Percentiles rank a stretch among this genome's conserved stretches.
phyloP scores from a whole-genome alignment of 441 rosid species.

The Cnidoscolus chayamansa region DNA sequence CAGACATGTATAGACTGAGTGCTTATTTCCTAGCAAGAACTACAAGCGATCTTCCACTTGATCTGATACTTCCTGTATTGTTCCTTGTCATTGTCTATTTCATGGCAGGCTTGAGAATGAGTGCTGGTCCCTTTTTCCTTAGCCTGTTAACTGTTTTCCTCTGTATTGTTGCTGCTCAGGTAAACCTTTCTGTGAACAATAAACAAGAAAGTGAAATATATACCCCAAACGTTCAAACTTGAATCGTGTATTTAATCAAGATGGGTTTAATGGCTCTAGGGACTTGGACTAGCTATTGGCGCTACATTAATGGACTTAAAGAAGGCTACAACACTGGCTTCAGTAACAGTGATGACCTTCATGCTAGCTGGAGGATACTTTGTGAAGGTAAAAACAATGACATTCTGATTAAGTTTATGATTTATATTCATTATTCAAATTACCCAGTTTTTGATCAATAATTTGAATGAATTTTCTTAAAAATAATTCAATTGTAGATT shows the following conservation, averaged over 20 bases:
- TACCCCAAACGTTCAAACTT: not conserved
- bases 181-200: slow-evolving; percentile 21
- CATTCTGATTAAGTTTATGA: not conserved
- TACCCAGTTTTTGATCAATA: no score
- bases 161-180: slow-evolving; percentile 94
- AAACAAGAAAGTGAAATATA: not conserved
- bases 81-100: slow-evolving; percentile 86
- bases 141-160: slow-evolving; percentile 79
- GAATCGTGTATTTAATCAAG: not conserved
- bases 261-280: slow-evolving; percentile 44
- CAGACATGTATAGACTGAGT: slow-evolving; percentile 90
- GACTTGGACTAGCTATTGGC: slow-evolving; percentile 96
- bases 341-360: slow-evolving; percentile 95
- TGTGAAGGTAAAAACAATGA: slow-evolving; percentile 51
- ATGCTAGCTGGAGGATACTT: slow-evolving; percentile 97
- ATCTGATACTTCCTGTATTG: slow-evolving; percentile 78
- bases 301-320: slow-evolving; percentile 89
- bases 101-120: slow-evolving; percentile 83
- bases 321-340: slow-evolving; percentile 91
- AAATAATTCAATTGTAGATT: no score
- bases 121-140: slow-evolving; percentile 69
- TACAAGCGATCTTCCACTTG: slow-evolving; percentile 97
- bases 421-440: not conserved
- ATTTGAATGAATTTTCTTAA: no score
- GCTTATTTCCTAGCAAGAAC: slow-evolving; percentile 94